phyloP scores from a whole-genome alignment of 2,329 filamentous ascomycete species.

The Penicillium sp. region DNA sequence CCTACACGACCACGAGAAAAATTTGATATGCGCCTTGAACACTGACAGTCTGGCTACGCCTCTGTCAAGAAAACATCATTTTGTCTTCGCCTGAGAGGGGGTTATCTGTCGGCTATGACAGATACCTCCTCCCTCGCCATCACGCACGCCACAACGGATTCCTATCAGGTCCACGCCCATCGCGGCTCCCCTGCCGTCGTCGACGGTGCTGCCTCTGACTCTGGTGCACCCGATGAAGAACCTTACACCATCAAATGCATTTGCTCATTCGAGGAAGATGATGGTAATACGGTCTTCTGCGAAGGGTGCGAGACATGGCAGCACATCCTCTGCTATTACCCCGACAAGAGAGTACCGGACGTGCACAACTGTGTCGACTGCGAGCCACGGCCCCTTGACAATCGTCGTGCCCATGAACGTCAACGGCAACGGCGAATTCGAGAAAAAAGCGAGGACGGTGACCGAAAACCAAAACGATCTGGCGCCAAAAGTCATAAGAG shows the following conservation, averaged over 20 bases:
- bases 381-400: conserved; percentile 72
- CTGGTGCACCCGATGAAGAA: conserved; percentile 45
- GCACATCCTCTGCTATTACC: conserved; percentile 96
- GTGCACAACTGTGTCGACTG: conserved; percentile 89
- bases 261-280: conserved; percentile 88
- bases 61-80: conserved; percentile 21
- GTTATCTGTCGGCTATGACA: conserved; percentile 55
- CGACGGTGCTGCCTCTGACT: conserved; percentile 46
- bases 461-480: conserved; percentile 72
- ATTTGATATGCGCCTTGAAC: conserved; percentile 25
- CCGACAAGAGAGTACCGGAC: conserved; percentile 68
- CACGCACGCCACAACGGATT: conserved; percentile 50
- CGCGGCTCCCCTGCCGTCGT: conserved; percentile 42
- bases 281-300: conserved; percentile 96
- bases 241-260: conserved; percentile 96
- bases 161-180: conserved; percentile 48
- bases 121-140: conserved; percentile 52
- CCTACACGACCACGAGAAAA: conserved; percentile 4
- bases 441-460: conserved; percentile 57
- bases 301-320: conserved; percentile 97
- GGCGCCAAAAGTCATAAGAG: conserved; percentile 84
- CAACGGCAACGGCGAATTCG: conserved; percentile 64
- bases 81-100: conserved; percentile 42
- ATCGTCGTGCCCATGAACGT: conserved; percentile 70
- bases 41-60: conserved; percentile 20